phyloP scores from a whole-genome alignment of 805 yeast species.

The Wickerhamomyces tratensis region DNA sequence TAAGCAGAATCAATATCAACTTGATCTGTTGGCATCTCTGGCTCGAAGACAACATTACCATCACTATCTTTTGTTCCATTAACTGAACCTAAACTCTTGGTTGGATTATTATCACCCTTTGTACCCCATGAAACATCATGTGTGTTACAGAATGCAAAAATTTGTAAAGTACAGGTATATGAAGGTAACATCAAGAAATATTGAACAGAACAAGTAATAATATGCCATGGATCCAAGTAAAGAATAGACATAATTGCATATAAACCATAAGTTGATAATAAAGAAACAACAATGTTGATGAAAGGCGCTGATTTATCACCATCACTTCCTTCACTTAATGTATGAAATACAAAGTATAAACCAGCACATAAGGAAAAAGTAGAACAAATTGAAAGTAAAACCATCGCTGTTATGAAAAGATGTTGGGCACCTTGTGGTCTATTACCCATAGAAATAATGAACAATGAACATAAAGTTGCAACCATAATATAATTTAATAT shows the following conservation, averaged over 20 bases:
- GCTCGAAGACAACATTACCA: constrained; percentile 71
- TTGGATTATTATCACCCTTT: constrained; percentile 79
- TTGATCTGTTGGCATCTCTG: constrained; percentile 62
- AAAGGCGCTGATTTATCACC: constrained; percentile 29
- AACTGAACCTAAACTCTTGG: constrained; percentile 63
- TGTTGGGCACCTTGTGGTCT: constrained; percentile 93
- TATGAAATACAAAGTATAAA: constrained; percentile 59
- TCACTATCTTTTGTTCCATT: constrained; percentile 61
- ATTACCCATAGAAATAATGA: constrained; percentile 92
- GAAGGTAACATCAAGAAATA: constrained; percentile 87
- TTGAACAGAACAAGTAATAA: constrained; percentile 77
- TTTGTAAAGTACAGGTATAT: constrained; percentile 85
- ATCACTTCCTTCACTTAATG: constrained; percentile 28
- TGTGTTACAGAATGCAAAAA: constrained; percentile 95
- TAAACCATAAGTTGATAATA: constrained; percentile 86
- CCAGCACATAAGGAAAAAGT: constrained; percentile 77
- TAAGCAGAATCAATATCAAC: constrained; percentile 76
- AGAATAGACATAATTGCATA: constrained; percentile 74
- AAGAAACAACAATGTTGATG: constrained; percentile 71
- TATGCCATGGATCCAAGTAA: constrained; percentile 95
- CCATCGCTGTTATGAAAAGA: constrained; percentile 64
- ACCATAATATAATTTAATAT: constrained; percentile 79
- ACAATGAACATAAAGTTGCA: constrained; percentile 77
- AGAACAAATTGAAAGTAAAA: constrained; percentile 69
- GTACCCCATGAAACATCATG: constrained; percentile 99